Conservation (phyloP, 139 green algal genomes). For the Micractinium sp. region DNA sequence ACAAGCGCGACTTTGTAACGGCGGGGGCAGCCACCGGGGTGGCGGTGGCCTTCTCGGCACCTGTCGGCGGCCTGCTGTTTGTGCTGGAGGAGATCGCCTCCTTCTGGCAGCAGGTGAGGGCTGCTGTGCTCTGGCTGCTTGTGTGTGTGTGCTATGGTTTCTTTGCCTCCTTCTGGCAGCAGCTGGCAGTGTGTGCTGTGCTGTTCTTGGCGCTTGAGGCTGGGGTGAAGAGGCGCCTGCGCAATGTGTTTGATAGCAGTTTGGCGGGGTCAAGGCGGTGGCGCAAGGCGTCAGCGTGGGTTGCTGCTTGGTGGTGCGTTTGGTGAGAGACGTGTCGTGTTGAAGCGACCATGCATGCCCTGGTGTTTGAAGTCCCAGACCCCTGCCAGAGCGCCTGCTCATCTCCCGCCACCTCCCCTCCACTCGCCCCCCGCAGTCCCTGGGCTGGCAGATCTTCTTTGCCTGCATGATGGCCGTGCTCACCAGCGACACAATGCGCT, state of each 20-base stretch:
- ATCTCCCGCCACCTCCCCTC: neutral
- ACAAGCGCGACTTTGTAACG: constrained; percentile 93
- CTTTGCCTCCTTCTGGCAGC: constrained; percentile 85
- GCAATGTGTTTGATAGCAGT: neutral
- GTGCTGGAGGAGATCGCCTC: constrained; percentile 89
- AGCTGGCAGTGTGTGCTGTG: constrained; percentile 7
- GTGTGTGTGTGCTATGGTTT: too few relatives aligned
- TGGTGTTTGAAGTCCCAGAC: too few relatives aligned
- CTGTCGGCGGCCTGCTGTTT: constrained; percentile 89
- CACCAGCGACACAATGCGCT: constrained; percentile 71
- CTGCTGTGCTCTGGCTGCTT: neutral
- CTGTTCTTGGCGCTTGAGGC: too few relatives aligned
- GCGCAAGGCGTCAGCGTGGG: too few relatives aligned
- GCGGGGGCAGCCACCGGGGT: constrained; percentile 84
- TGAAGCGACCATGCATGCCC: too few relatives aligned
- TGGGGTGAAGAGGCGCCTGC: too few relatives aligned
- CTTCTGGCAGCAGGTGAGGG: constrained; percentile 76
- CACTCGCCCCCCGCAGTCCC: constrained; percentile 72
- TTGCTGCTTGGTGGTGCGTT: neutral
- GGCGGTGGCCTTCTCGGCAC: constrained; percentile 83
- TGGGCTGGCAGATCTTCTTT: constrained; percentile 88
- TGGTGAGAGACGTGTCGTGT: too few relatives aligned
- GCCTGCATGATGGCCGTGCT: constrained; percentile 80
- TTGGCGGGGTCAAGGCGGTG: too few relatives aligned
- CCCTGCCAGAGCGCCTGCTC: neutral